Evolutionary conservation across 805 yeast species (phyloP).

Genomic region (Metschnikowia picachoensis): DNA sequence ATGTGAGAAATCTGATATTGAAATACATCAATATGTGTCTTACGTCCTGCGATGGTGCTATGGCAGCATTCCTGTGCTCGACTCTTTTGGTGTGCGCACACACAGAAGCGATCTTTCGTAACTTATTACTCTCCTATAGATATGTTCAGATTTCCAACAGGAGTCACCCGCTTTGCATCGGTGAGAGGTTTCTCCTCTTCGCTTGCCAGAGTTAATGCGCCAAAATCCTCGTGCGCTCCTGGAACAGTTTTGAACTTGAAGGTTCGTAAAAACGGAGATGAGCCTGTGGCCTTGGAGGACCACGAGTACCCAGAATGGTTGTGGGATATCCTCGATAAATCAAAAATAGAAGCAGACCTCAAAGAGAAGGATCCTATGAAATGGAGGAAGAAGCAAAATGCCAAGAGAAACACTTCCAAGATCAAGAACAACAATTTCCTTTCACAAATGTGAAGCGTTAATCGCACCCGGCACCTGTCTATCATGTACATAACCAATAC

Average conservation of each 20-base stretch:
- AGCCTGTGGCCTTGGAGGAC: conserved; percentile 84
- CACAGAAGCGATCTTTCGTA: not conserved
- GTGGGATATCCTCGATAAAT: conserved; percentile 76
- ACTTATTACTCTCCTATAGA: not conserved
- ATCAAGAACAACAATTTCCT: conserved; percentile 80
- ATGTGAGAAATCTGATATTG: no score
- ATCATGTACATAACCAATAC: conserved; percentile 12
- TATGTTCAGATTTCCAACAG: conserved; percentile 8
- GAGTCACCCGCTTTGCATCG: conserved; percentile 8
- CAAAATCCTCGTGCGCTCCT: conserved; percentile 54
- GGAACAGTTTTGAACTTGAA: conserved; percentile 73
- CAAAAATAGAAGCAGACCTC: conserved; percentile 53
- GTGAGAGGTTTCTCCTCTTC: conserved; percentile 12
- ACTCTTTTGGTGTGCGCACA: conserved; percentile 1
- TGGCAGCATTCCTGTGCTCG: not conserved
- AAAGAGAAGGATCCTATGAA: conserved; percentile 58
- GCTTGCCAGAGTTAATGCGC: conserved; percentile 2
- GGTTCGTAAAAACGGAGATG: conserved; percentile 75
- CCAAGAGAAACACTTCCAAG: conserved; percentile 60
- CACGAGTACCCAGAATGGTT: conserved; percentile 92
- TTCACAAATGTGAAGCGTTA: conserved; percentile 26
- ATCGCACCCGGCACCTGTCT: conserved; percentile 1
- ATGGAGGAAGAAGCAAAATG: conserved; percentile 64
- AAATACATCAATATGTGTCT: no score
- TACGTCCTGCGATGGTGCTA: not conserved